Evolutionary conservation across 768 basidiomycete species (phyloP).

Genomic region (Asterophora lycoperdoides): DNA sequence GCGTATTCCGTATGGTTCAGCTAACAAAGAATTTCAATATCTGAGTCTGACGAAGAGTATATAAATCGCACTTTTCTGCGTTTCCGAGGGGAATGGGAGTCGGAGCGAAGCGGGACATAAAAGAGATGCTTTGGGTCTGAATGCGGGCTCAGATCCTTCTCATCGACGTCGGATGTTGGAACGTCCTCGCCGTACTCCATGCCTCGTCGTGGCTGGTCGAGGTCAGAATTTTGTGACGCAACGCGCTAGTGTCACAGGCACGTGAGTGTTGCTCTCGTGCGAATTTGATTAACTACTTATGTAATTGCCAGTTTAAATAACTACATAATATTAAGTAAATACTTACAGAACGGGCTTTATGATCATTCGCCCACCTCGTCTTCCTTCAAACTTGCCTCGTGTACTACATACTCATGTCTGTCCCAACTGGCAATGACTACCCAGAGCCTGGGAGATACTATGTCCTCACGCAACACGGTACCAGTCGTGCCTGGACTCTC

Average conservation of each 20-base stretch:
- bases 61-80: slow-evolving; percentile 13
- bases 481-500: too few species aligned
- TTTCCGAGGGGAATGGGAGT: slow-evolving; percentile 21
- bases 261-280: slow-evolving; percentile 2
- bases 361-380: too few species aligned
- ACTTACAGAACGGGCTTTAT: too few species aligned
- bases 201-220: neutral
- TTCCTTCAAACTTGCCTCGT: too few species aligned
- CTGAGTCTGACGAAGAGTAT: neutral
- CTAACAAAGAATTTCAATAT: neutral
- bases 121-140: slow-evolving; percentile 4
- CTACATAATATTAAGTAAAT: too few species aligned
- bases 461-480: too few species aligned
- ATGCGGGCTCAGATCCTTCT: slow-evolving; percentile 37
- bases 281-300: too few species aligned
- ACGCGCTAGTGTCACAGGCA: slow-evolving; percentile 13
- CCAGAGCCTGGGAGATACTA: too few species aligned
- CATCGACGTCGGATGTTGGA: slow-evolving; percentile 63
- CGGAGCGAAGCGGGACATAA: neutral
- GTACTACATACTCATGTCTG: too few species aligned
- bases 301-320: too few species aligned
- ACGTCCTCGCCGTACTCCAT: slow-evolving; percentile 45
- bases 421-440: too few species aligned
- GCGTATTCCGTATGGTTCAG: neutral
- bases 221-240: slow-evolving; percentile 1